Percentiles rank a stretch among this genome's conserved stretches.
Conservation (phyloP, 2,329 filamentous ascomycete species). For the Colletotrichum neosansevieriae region DNA sequence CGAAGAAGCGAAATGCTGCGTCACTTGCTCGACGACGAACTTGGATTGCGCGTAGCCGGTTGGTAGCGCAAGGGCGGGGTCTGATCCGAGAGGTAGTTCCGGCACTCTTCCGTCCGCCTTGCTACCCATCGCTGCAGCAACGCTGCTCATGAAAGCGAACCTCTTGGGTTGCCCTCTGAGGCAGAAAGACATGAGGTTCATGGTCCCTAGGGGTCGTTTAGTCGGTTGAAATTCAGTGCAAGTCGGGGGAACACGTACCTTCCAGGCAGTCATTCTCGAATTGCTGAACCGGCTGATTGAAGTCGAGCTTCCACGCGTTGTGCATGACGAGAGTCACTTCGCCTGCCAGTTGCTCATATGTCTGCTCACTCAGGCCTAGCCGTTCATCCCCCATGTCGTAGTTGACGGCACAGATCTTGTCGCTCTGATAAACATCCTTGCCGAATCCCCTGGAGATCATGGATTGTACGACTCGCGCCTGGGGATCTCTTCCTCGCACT, state of each 20-base stretch:
- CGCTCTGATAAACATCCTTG: neutral
- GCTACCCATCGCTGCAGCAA: slow-evolving; percentile 30
- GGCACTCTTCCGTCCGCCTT: neutral
- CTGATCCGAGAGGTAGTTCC: slow-evolving; percentile 7
- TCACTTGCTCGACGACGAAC: slow-evolving; percentile 22
- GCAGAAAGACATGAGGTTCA: slow-evolving; percentile 21
- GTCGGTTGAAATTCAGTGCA: neutral
- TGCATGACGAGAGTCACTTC: slow-evolving; percentile 29
- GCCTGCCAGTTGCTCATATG: neutral
- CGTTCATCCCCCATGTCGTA: slow-evolving; percentile 17
- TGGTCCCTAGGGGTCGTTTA: neutral
- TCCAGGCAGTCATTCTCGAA: slow-evolving; percentile 20
- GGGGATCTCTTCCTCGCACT: slow-evolving; percentile 4
- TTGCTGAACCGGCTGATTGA: slow-evolving; percentile 31
- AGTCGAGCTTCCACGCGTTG: slow-evolving; percentile 34
- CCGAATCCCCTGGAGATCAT: slow-evolving; percentile 12
- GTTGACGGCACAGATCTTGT: slow-evolving; percentile 11
- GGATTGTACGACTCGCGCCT: neutral
- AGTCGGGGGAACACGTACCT: neutral
- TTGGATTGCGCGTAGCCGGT: slow-evolving; percentile 35
- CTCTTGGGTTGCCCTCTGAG: neutral
- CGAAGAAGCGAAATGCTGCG: slow-evolving; percentile 6
- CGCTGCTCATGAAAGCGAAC: slow-evolving; percentile 32
- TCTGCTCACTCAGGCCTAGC: slow-evolving; percentile 1
- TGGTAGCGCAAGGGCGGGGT: neutral